These are phyloP conservation scores for Rosa multiflora DNA, from an alignment of 306 rosid genomes.

Conservation along the genomic window DNA sequence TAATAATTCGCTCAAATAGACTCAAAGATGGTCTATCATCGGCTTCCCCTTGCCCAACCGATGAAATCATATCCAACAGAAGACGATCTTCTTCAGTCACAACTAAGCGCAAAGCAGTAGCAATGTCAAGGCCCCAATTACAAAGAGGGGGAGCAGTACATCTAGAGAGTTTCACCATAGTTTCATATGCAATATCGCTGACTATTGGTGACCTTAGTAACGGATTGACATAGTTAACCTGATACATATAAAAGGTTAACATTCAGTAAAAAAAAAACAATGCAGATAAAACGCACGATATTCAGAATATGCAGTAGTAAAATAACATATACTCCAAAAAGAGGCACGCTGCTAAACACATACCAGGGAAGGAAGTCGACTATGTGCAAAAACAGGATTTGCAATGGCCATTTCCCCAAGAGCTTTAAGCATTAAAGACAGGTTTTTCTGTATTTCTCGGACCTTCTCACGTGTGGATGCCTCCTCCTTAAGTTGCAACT, in stretches of 20 bases:
- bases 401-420: constrained; percentile 90
- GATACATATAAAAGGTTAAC: constrained; percentile 32
- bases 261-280: background rate
- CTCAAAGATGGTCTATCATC: constrained; percentile 48
- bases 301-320: background rate
- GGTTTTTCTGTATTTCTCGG: constrained; percentile 52
- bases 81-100: constrained; percentile 65
- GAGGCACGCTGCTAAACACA: constrained; percentile 26
- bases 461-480: constrained; percentile 75
- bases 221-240: constrained; percentile 91
- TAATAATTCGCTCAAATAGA: constrained; percentile 72
- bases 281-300: background rate
- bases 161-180: constrained; percentile 78
- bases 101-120: constrained; percentile 81
- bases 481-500: constrained; percentile 77
- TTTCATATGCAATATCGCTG: constrained; percentile 81
- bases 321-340: background rate
- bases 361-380: constrained; percentile 88
- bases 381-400: constrained; percentile 89
- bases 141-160: constrained; percentile 87
- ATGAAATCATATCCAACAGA: constrained; percentile 62
- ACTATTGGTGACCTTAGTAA: constrained; percentile 79
- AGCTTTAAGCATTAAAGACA: constrained; percentile 70
- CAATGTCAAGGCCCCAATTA: constrained; percentile 90
- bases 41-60: constrained; percentile 51